These are phyloP conservation scores for Harringtonia lauricola DNA, from an alignment of 2,329 filamentous ascomycete species.

Conservation along the genomic window DNA sequence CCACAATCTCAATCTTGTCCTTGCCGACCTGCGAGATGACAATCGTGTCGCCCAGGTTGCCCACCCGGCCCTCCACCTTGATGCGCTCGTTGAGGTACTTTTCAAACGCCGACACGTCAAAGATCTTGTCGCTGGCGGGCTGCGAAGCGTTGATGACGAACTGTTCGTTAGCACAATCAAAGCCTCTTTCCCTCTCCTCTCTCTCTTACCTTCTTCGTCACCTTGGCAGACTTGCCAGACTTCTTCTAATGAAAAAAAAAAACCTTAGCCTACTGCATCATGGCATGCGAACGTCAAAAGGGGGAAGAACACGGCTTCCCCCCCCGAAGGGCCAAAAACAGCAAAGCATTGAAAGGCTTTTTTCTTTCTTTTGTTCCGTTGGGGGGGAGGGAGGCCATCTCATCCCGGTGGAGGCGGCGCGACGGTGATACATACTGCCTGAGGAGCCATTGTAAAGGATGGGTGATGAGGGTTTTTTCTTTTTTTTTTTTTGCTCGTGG, in stretches of 20 bases:
- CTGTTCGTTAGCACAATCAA: slow-evolving; percentile 30
- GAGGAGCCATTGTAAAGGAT: slow-evolving; percentile 64
- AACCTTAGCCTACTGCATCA: slow-evolving; percentile 95
- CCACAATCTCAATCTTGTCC: slow-evolving; percentile 95
- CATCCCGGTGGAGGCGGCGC: slow-evolving; percentile 15
- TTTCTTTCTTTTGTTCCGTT: slow-evolving; percentile 5
- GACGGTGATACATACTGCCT: slow-evolving; percentile 80
- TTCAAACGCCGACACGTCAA: slow-evolving; percentile 96
- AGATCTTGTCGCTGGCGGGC: slow-evolving; percentile 99
- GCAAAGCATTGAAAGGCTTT: slow-evolving; percentile 79
- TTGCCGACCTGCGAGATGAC: slow-evolving; percentile 84
- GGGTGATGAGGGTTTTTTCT: slow-evolving; percentile 12
- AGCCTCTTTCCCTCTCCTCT: no score
- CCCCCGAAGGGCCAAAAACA: slow-evolving; percentile 51
- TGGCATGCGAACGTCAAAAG: slow-evolving; percentile 33
- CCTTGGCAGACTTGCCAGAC: slow-evolving; percentile 56
- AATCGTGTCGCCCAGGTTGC: slow-evolving; percentile 92
- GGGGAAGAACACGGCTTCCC: slow-evolving; percentile 16
- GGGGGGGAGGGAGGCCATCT: not conserved
- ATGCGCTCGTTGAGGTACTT: slow-evolving; percentile 99
- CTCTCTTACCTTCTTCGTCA: slow-evolving; percentile 57
- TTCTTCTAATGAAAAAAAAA: slow-evolving; percentile 48
- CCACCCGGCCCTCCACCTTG: slow-evolving; percentile 98
- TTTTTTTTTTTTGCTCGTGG: slow-evolving; percentile 20
- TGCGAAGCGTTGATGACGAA: slow-evolving; percentile 99